Evolutionary conservation across 306 rosid genomes (phyloP), one percentile per base, ranked within the genome.

Genomic region (Elaeagnus macrophylla): DNA sequence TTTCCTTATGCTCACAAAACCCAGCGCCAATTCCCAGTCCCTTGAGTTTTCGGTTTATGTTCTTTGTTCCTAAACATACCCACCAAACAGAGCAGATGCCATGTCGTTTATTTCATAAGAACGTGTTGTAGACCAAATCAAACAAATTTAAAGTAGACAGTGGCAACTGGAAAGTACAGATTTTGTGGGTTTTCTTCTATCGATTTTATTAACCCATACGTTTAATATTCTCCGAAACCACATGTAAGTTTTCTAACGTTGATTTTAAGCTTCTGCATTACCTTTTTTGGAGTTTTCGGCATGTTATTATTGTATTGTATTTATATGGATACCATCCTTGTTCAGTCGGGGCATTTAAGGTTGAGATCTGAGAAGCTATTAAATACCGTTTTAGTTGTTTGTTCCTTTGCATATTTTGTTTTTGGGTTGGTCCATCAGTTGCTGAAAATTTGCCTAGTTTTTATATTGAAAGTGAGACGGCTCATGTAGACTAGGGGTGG

Each of bases 191-290:
- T 64, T 53, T 45, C 47, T 13, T 15, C 15, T 11, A 10, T 43
- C 39, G 45, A 36, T 49, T 56, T 37, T 51, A 25, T 32, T 37
- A 37, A 55, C 53, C 48, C 60, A 36, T 42, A 14, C 9, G 60
- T 54, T 52, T 64, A 12, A 36, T 7, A 18, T 51, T 3, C 8
- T 6, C 39, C 46, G 10, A 37, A 36, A 57, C 39, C 18, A 39
- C 50, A 15, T 43, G 72, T 67, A 37, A 59, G 66, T 67, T 37
- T 39, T 59, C 12, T 36, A 67, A 37, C 9, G 17, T n/a, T 43
- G 25, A 32, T 53, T 16, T 12, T 15, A 8, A 12, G 20, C 36
- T 10, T 41, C 37, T 53, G 4, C 7, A 36, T 12, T 18, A 45
- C 13, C 5, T 15, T 65, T 3, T 36, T 35, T 2, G 2, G 1